Conservation (phyloP, 2,329 filamentous ascomycete species). For the Phialophora verrucosa region DNA sequence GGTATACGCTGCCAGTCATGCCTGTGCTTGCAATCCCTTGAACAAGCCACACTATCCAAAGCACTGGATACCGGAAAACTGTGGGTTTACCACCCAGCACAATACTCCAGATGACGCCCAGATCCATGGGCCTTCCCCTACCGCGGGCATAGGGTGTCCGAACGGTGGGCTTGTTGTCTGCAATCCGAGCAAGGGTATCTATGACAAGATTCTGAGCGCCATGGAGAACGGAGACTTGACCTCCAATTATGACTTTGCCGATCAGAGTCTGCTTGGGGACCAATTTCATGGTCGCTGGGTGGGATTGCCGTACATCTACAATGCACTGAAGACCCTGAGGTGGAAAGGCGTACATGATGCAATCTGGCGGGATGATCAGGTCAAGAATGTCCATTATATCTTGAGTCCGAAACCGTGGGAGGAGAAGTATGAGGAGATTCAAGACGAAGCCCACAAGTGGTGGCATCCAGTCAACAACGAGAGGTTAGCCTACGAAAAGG, state of each 20-base stretch:
- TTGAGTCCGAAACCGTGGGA: slow-evolving; percentile 69
- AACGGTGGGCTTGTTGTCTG: slow-evolving; percentile 68
- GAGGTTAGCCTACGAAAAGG: slow-evolving; percentile 56
- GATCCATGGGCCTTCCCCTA: slow-evolving; percentile 55
- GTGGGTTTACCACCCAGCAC: slow-evolving; percentile 67
- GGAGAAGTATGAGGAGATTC: slow-evolving; percentile 49
- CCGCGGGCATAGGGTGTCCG: slow-evolving; percentile 61
- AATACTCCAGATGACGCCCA: slow-evolving; percentile 58
- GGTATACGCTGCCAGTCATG: slow-evolving; percentile 83
- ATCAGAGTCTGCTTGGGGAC: slow-evolving; percentile 64
- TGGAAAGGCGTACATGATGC: slow-evolving; percentile 52
- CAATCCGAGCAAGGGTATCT: slow-evolving; percentile 60
- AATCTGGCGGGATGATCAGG: slow-evolving; percentile 65
- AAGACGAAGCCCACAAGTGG: slow-evolving; percentile 61
- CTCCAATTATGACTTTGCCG: slow-evolving; percentile 63
- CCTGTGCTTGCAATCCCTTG: slow-evolving; percentile 84
- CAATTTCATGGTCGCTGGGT: slow-evolving; percentile 65
- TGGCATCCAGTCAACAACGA: slow-evolving; percentile 62
- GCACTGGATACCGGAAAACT: slow-evolving; percentile 67
- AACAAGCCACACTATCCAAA: slow-evolving; percentile 77
- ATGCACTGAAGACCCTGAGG: slow-evolving; percentile 65
- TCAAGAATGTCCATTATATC: slow-evolving; percentile 69
- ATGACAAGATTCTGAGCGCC: slow-evolving; percentile 56
- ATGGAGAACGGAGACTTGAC: slow-evolving; percentile 46
- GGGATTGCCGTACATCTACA: slow-evolving; percentile 65